These are phyloP conservation scores for Penicillium brasilianum DNA, from an alignment of 2,329 filamentous ascomycete species.

Conservation along the genomic window DNA sequence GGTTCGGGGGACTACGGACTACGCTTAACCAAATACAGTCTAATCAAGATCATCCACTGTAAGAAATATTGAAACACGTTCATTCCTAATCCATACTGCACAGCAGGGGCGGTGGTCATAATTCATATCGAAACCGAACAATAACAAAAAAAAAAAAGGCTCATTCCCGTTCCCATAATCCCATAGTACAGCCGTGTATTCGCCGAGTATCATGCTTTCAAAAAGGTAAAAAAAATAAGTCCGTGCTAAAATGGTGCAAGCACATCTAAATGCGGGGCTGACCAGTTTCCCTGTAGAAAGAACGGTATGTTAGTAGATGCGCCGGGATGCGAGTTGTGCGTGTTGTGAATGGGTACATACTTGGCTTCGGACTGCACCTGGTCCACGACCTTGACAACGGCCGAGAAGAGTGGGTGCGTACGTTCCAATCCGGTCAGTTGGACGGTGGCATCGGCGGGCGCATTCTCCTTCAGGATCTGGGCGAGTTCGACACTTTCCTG, in stretches of 20 bases:
- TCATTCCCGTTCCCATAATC: conserved; percentile 17
- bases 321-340: neutral
- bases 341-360: conserved; percentile 29
- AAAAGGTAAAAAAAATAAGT: conserved; percentile 16
- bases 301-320: conserved; percentile 19
- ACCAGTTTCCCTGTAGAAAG: conserved; percentile 32
- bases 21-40: conserved; percentile 1
- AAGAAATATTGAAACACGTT: conserved; percentile 8
- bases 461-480: conserved; percentile 77
- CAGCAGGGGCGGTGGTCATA: conserved; percentile 12
- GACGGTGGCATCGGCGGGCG: conserved; percentile 74
- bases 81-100: conserved; percentile 21
- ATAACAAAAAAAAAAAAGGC: conserved; percentile 24
- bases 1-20: neutral
- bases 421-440: conserved; percentile 82
- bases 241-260: conserved; percentile 21
- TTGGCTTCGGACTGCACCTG: conserved; percentile 70
- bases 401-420: conserved; percentile 75
- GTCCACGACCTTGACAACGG: conserved; percentile 77
- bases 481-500: conserved; percentile 87
- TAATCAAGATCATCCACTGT: neutral
- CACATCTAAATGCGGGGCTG: conserved; percentile 36
- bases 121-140: conserved; percentile 16
- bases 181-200: conserved; percentile 37
- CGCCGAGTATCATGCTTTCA: conserved; percentile 39